Conservation (phyloP, 2,329 filamentous ascomycete species). For the Xylaria sp. region DNA sequence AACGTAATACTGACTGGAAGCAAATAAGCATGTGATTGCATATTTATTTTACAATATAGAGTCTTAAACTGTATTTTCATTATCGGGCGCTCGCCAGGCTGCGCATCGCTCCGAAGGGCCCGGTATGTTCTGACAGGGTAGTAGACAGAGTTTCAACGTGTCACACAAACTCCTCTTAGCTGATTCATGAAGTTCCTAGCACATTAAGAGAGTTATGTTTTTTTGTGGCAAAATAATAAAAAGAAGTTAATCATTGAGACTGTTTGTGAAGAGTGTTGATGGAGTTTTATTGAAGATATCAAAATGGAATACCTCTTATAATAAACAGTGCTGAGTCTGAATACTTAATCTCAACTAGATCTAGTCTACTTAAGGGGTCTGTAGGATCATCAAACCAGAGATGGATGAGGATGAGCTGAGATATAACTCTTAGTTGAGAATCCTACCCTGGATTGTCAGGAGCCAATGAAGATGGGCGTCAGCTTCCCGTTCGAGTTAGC, state of each 20-base stretch:
- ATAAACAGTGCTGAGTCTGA: not conserved
- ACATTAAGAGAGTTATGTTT: not conserved
- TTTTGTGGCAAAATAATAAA: not conserved
- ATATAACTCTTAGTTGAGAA: not conserved
- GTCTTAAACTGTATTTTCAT: no score
- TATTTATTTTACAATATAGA: no score
- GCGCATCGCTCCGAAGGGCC: not conserved
- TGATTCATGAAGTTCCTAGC: not conserved
- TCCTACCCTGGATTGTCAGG: conserved; percentile 15
- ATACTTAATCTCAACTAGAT: not conserved
- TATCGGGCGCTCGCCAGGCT: no score
- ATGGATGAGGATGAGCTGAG: not conserved
- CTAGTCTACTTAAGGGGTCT: not conserved
- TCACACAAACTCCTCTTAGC: not conserved
- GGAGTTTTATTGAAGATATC: not conserved
- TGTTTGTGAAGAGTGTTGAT: not conserved
- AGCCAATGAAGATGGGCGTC: conserved; percentile 28
- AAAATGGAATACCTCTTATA: not conserved
- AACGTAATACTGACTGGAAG: not conserved
- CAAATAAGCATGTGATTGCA: not conserved
- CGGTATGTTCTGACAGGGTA: not conserved
- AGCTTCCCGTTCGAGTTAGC: conserved; percentile 31
- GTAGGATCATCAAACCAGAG: not conserved
- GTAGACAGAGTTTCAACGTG: not conserved
- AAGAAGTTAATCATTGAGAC: not conserved